Conservation (phyloP, 495 filamentous ascomycete species). For the Pyrenopolyporus hunteri region DNA sequence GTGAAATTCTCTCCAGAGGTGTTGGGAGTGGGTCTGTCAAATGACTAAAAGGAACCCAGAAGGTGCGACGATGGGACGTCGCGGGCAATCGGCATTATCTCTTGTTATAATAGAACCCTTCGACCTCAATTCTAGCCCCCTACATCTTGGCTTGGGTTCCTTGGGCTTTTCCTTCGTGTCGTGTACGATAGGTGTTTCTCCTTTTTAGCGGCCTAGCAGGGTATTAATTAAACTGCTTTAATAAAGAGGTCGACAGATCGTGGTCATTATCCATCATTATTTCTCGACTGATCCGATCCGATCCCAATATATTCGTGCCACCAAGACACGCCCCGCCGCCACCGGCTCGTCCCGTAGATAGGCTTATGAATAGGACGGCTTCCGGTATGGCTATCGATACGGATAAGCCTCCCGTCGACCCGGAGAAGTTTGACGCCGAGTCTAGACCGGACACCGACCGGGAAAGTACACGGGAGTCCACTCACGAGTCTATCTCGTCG, state of each 20-base stretch:
- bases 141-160: too few species aligned
- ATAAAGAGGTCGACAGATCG: too few species aligned
- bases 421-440: constrained; percentile 22
- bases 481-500: not conserved
- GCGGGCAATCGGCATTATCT: too few species aligned
- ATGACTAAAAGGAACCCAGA: constrained; percentile 19
- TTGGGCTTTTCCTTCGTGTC: not conserved
- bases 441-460: constrained; percentile 1
- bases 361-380: not conserved
- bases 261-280: too few species aligned
- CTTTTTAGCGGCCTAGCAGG: too few species aligned
- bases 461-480: not conserved
- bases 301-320: not conserved
- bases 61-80: too few species aligned
- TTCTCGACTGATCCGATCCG: not conserved
- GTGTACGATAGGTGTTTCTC: not conserved
- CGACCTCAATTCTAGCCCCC: too few species aligned
- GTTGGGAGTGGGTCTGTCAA: constrained; percentile 3
- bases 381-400: constrained; percentile 12
- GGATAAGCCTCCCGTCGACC: not conserved
- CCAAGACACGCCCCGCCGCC: not conserved
- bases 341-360: not conserved
- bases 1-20: not conserved
- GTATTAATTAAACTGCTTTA: too few species aligned
- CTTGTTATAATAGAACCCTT: too few species aligned